Conservation (phyloP, 176 grass and related monocot genomes). For the Canna indica region DNA sequence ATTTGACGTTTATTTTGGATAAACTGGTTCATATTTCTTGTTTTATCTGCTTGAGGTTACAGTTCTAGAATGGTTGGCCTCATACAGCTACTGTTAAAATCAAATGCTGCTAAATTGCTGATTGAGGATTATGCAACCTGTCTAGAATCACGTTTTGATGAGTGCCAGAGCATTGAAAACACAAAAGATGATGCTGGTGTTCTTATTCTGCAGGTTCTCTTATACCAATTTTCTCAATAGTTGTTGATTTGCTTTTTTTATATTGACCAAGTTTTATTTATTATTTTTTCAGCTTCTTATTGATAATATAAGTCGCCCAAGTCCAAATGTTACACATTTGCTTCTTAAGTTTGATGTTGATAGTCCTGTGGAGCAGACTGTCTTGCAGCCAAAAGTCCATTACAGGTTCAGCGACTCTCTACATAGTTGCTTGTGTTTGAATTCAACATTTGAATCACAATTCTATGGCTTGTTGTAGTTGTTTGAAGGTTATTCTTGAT, state of each 20-base stretch:
- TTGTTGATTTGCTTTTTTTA: neutral
- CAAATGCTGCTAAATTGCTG: slow-evolving; percentile 54
- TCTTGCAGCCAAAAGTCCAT: slow-evolving; percentile 85
- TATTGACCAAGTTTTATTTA: neutral
- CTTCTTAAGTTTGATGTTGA: slow-evolving; percentile 79
- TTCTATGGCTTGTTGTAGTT: slow-evolving; percentile 32
- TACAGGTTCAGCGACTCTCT: slow-evolving; percentile 50
- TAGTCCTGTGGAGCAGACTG: slow-evolving; percentile 54
- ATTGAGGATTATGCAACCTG: slow-evolving; percentile 92
- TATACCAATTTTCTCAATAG: slow-evolving; percentile 19
- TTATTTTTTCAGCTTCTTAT: slow-evolving; percentile 79
- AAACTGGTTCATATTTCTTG: neutral
- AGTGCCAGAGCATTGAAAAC: slow-evolving; percentile 70
- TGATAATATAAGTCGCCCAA: slow-evolving; percentile 77
- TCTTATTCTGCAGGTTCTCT: slow-evolving; percentile 78
- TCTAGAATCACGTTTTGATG: slow-evolving; percentile 88
- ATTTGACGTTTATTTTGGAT: slow-evolving; percentile 3
- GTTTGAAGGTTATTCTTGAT: slow-evolving; percentile 94
- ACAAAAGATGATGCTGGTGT: slow-evolving; percentile 74
- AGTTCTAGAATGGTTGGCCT: slow-evolving; percentile 84
- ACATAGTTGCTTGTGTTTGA: slow-evolving; percentile 19
- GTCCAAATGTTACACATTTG: slow-evolving; percentile 86
- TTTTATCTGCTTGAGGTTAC: slow-evolving; percentile 7
- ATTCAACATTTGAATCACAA: slow-evolving; percentile 1
- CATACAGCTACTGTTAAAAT: slow-evolving; percentile 77